phyloP scores from a whole-genome alignment of 495 filamentous ascomycete species.

The Hyphodiscus hymeniophilus region DNA sequence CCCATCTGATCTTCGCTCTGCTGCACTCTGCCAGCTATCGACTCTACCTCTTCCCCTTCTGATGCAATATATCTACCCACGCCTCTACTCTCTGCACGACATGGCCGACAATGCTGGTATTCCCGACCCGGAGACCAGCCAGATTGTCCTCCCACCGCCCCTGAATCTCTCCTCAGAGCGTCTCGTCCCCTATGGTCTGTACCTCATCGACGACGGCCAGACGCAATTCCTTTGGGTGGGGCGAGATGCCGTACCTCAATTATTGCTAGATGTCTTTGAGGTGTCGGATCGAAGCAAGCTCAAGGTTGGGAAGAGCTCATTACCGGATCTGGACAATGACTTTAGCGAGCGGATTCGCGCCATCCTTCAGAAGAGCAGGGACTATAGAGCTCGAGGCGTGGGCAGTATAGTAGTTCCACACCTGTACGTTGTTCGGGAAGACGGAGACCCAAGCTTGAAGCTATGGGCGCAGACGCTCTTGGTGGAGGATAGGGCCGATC shows the following conservation, averaged over 20 bases:
- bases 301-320: constrained; percentile 78
- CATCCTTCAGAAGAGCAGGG: constrained; percentile 83
- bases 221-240: constrained; percentile 98
- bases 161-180: constrained; percentile 82
- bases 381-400: constrained; percentile 74
- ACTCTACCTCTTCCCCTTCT: constrained; percentile 86
- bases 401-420: constrained; percentile 89
- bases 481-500: constrained; percentile 91
- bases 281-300: constrained; percentile 68
- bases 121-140: constrained; percentile 74
- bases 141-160: constrained; percentile 77
- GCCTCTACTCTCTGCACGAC: constrained; percentile 89
- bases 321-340: constrained; percentile 87
- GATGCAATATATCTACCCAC: constrained; percentile 95
- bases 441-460: constrained; percentile 90
- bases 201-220: constrained; percentile 94
- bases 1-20: constrained; percentile 88
- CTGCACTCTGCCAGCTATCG: constrained; percentile 84
- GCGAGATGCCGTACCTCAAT: constrained; percentile 81
- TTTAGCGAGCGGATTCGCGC: constrained; percentile 91
- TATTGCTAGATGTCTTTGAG: constrained; percentile 85
- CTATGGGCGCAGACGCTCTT: constrained; percentile 95
- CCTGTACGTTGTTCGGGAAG: constrained; percentile 87
- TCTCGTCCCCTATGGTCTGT: constrained; percentile 88
- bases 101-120: constrained; percentile 94